These are phyloP conservation scores for Sodiomyces alkalinus DNA, from an alignment of 2,329 filamentous ascomycete genomes.

Conservation along the genomic window DNA sequence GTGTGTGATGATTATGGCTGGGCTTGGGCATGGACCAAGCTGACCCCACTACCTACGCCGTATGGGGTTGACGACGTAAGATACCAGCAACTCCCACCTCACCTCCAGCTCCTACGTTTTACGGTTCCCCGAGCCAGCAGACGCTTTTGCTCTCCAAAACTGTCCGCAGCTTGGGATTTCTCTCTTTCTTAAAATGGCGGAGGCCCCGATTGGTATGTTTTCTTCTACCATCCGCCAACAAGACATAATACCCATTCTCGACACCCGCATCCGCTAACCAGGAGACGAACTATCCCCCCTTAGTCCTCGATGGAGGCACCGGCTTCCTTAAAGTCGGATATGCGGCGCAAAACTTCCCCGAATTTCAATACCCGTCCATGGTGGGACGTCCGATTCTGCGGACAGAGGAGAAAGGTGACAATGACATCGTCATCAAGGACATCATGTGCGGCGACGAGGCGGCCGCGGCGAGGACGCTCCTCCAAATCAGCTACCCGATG, in stretches of 20 bases:
- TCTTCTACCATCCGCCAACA: not conserved
- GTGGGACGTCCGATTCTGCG: conserved; percentile 94
- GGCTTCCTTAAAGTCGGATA: conserved; percentile 99
- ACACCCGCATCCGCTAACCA: conserved; percentile 2
- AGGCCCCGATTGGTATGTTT: conserved; percentile 38
- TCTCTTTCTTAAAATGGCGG: conserved; percentile 26
- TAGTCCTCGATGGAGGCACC: conserved; percentile 98
- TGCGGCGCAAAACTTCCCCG: conserved; percentile 97
- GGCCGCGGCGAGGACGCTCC: conserved; percentile 86
- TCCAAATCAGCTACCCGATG: conserved; percentile 99
- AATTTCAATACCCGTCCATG: conserved; percentile 96
- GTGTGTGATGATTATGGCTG: too few relatives aligned
- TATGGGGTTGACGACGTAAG: too few relatives aligned
- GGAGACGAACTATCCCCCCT: conserved; percentile 5
- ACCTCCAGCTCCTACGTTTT: conserved; percentile 12
- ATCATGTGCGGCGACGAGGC: conserved; percentile 99
- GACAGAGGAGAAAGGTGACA: conserved; percentile 66
- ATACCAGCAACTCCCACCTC: conserved; percentile 9
- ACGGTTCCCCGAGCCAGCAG: too few relatives aligned
- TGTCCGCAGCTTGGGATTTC: not conserved
- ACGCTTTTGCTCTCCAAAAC: not conserved
- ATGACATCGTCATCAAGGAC: conserved; percentile 67
- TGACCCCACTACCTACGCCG: too few relatives aligned
- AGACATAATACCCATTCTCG: too few relatives aligned
- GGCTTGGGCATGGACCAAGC: too few relatives aligned